Conservation (phyloP, 306 rosid genomes). For the Cicer yamashitae region DNA sequence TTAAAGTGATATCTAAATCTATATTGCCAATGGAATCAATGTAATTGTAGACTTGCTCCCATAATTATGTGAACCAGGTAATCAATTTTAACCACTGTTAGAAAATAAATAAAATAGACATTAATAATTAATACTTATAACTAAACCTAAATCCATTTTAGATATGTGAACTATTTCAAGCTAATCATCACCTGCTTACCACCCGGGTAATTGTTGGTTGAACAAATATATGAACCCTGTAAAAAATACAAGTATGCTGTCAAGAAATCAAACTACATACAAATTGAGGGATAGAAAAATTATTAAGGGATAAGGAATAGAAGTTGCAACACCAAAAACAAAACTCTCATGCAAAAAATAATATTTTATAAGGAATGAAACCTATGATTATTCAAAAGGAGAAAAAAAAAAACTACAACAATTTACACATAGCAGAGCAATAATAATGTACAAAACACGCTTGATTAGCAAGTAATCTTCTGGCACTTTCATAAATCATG, state of each 20-base stretch:
- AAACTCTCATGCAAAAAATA: conserved; percentile 14
- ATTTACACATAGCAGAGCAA: too few species aligned
- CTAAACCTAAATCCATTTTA: conserved; percentile 25
- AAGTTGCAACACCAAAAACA: conserved; percentile 25
- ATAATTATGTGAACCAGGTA: conserved; percentile 14
- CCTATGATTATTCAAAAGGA: conserved; percentile 5
- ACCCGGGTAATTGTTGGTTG: conserved; percentile 92
- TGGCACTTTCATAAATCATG: background rate
- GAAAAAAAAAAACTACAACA: background rate
- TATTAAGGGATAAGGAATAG: background rate
- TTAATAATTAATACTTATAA: conserved; percentile 5
- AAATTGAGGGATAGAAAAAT: conserved; percentile 27
- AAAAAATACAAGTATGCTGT: conserved; percentile 40
- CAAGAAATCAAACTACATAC: conserved; percentile 37
- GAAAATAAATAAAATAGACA: conserved; percentile 29
- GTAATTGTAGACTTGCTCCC: background rate
- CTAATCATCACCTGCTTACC: conserved; percentile 73
- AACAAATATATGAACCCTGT: conserved; percentile 91
- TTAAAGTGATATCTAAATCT: background rate
- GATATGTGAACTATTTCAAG: conserved; percentile 38
- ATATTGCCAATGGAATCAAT: background rate
- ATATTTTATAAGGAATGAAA: background rate
- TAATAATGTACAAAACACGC: background rate
- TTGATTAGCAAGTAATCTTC: background rate
- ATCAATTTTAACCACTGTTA: conserved; percentile 4